Percentiles rank a stretch among this genome's conserved stretches.
Conservation (phyloP, 305 asterid species). For the Fraxinus floribunda region DNA sequence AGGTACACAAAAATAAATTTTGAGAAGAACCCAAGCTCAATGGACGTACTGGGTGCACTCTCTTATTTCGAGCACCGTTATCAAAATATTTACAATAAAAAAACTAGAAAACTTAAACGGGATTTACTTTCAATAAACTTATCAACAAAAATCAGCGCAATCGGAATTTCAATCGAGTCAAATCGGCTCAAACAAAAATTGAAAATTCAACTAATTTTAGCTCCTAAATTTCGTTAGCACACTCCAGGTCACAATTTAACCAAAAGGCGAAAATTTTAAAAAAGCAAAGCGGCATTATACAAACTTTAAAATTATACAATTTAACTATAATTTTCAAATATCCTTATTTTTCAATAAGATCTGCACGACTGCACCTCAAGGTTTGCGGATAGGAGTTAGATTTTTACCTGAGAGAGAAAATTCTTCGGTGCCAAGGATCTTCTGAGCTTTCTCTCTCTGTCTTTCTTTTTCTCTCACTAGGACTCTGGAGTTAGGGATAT, state of each 20-base stretch:
- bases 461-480: constrained; percentile 24
- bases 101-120: not conserved
- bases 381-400: constrained; percentile 28
- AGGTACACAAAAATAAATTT: not conserved
- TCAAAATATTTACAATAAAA: not conserved
- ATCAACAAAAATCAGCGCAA: not conserved
- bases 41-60: not conserved
- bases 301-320: too few relatives aligned
- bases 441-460: not conserved
- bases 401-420: constrained; percentile 35
- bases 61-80: not conserved
- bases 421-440: constrained; percentile 14
- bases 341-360: not conserved
- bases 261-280: not conserved
- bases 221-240: not conserved
- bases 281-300: not conserved
- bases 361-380: constrained; percentile 15
- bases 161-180: constrained; percentile 24
- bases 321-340: too few relatives aligned
- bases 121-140: constrained; percentile 23
- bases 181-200: constrained; percentile 20
- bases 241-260: not conserved
- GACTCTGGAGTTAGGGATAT: constrained; percentile 24
- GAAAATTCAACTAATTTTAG: not conserved
- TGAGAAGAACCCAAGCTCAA: not conserved